Base-by-base conservation (phyloP, 1,284 basidiomycete genomes). In the Cryptococcus sp. region DNA sequence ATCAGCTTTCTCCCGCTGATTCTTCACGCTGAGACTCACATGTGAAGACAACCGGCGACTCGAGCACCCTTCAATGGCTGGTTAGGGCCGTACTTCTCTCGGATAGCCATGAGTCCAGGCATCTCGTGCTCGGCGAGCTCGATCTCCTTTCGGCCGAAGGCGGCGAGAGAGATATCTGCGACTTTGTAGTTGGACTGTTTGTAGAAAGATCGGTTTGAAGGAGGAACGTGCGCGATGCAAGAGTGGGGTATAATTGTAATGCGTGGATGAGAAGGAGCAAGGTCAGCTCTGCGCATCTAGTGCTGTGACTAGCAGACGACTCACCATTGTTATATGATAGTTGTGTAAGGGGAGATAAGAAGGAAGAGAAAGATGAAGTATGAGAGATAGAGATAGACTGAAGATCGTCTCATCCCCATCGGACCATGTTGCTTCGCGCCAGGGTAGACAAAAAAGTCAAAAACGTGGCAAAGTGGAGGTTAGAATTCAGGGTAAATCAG, bases 21-120 rank as follows among this genome's bases (percentile, higher is more conserved):
- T 7, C 19, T 7, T 9, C 7, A 31, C 11, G 23, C 16, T 31
- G 46, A 16, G 23, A 54, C 58, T 62, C 73, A 90, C 92, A 96
- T 94, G 82, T 96, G 92, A 61, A 97, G 85, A 77, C 93, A 97
- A 69, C 96, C 96, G 62, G 91, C 94, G 69, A 98, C 91, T 63
- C 96, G 88, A 52, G 94, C 91, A 63, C 92, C 93, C 77, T 88
- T 87, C 76, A 98, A 82, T 60, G 94, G 94, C 81, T 97, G 82
- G 46, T 82, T 74, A 32, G 83, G 78, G 59, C 81, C 85, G 78
- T 97, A 85, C 90, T 92, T 92, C 61, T 83, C 69, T 66, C 90
- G 83, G 77, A 94, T 79, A 78, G 87, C 89, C 83, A 96, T 91
- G 76, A 96, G 86, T 88, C 91, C 72, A 39, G 73, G 73, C 74